Conservation (phyloP, 192 early-diverging fungal genomes). For the Rhizoclosmatium globosum region DNA sequence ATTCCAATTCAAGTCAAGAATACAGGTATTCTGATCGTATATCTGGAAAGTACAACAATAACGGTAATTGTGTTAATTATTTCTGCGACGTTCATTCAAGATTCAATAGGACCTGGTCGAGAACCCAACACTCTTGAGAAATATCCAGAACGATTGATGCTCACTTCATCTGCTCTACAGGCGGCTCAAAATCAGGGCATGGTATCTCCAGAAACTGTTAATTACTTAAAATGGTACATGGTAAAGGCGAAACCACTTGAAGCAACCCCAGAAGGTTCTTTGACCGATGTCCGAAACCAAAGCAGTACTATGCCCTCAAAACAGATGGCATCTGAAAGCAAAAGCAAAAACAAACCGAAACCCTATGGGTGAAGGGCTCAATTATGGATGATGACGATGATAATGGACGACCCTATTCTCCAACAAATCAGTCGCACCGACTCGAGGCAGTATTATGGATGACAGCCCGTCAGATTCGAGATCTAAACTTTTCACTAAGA, state of each 20-base stretch:
- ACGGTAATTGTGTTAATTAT: constrained; percentile 6
- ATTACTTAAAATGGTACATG: constrained; percentile 23
- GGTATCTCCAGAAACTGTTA: constrained; percentile 22
- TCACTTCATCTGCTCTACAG: constrained; percentile 14
- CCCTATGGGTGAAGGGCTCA: too few relatives aligned
- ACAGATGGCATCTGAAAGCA: neutral
- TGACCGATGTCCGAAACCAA: neutral
- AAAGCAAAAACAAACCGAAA: neutral
- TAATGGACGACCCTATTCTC: neutral
- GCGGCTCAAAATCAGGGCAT: constrained; percentile 26
- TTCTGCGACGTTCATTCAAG: neutral
- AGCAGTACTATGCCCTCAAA: neutral
- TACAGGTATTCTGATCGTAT: constrained; percentile 36
- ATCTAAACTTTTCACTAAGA: neutral
- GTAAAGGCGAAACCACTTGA: constrained; percentile 22
- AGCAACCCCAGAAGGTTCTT: neutral
- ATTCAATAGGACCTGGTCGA: neutral
- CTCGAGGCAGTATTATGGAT: constrained; percentile 24
- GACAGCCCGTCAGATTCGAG: neutral
- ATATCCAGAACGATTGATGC: neutral
- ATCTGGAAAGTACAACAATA: constrained; percentile 21
- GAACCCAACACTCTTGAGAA: neutral
- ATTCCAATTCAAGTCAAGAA: constrained; percentile 14
- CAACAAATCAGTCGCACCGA: neutral
- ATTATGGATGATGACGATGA: neutral